Evolutionary conservation across 495 filamentous ascomycete species (phyloP), one percentile per base, ranked within the genome.

Genomic region (Penicillium paradoxum): DNA sequence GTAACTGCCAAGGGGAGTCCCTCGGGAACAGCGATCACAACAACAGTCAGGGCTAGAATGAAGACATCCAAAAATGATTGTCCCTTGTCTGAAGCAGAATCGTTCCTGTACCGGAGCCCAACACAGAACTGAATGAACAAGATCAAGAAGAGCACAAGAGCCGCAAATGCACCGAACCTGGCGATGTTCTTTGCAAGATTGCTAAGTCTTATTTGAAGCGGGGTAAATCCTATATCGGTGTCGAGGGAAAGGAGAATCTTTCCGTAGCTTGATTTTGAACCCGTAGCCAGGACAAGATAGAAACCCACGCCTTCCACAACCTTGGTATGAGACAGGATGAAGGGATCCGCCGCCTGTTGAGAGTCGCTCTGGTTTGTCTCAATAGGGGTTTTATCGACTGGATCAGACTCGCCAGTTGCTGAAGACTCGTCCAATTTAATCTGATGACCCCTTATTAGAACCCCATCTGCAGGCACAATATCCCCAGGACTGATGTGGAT

Each of bases 211-310:
- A 81, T 81, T 68, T 95, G 90, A 9, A 95, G 74, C 14, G 90
- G 90, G 3, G 90, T 95, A 24, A 86, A 83, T 51, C 91, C 88
- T 53, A 79, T 80, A 47, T 90, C 85, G 45, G 90, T 86, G 27
- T 83, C 82, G 32, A 96, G 78, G n/a, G 87, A 81, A 85, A 95
- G 90, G 69, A 95, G 79, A 29, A 87, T 92, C 61, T 87, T 89
- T 52, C 90, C 90, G 62, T 89, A 89, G 60, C 79, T 87, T 0
- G 89, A 92, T 63, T 91, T 79, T 17, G 90, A 70, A 49, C 90
- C 90, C 18, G 85, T 87, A 14, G 87, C 84, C 4, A 89, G 91
- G 29, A 90, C 86, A 56, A 91, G 64, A 66, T 85, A 93, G 3
- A 80, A 85, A 3, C 88, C 88, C 38, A 89, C 79, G 19, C 89